Evolutionary conservation across 1,284 basidiomycete species (phyloP).

Genomic region (Xanthoconium separans): DNA sequence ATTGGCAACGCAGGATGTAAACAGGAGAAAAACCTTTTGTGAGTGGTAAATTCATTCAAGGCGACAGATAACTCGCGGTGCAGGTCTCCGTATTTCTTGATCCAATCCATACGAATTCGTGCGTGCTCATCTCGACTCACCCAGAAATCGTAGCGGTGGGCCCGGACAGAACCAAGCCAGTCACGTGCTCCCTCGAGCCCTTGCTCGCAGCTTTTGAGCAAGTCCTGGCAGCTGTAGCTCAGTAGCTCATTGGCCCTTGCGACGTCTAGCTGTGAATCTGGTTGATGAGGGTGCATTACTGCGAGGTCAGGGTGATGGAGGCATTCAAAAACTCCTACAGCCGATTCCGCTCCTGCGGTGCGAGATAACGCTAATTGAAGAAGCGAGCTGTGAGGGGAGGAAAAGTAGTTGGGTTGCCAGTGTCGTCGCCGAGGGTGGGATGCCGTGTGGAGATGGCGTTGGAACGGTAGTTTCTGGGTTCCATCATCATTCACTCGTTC

Average conservation of each 20-base stretch:
- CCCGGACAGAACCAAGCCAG: slow-evolving; percentile 50
- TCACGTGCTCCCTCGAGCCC: slow-evolving; percentile 47
- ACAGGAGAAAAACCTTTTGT: slow-evolving; percentile 45
- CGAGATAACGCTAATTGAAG: slow-evolving; percentile 33
- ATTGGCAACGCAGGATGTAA: neutral
- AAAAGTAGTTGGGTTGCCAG: slow-evolving; percentile 9
- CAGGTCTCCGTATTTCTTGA: slow-evolving; percentile 40
- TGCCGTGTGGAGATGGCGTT: slow-evolving; percentile 13
- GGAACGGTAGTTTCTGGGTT: slow-evolving; percentile 9
- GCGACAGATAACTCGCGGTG: slow-evolving; percentile 39
- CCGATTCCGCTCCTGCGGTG: slow-evolving; percentile 44
- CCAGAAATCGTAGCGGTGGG: slow-evolving; percentile 42
- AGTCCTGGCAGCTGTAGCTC: slow-evolving; percentile 53
- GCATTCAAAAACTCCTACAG: slow-evolving; percentile 81
- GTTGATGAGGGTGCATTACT: slow-evolving; percentile 50
- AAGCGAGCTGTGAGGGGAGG: slow-evolving; percentile 26
- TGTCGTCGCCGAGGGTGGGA: slow-evolving; percentile 25
- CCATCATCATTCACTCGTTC: slow-evolving; percentile 2
- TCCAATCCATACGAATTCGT: slow-evolving; percentile 35
- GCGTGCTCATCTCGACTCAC: slow-evolving; percentile 29
- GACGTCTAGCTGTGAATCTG: slow-evolving; percentile 50
- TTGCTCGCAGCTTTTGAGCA: slow-evolving; percentile 49
- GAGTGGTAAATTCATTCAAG: slow-evolving; percentile 49
- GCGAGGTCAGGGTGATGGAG: slow-evolving; percentile 73
- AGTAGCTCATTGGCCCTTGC: slow-evolving; percentile 54